phyloP scores from a whole-genome alignment of 140 eudicot genomes.

The Senecio squalidus region DNA sequence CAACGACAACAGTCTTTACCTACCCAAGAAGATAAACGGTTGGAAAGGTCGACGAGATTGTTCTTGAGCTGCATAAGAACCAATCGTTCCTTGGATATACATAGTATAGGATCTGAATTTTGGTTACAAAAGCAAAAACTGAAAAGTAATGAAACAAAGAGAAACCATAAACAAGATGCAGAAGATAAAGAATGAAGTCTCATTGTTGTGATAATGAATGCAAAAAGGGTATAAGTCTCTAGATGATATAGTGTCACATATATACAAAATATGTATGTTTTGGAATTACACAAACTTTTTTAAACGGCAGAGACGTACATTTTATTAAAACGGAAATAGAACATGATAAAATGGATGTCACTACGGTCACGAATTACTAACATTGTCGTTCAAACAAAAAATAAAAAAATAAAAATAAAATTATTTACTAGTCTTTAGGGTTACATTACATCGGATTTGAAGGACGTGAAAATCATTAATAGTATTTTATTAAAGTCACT shows the following conservation, averaged over 20 bases:
- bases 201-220: neutral
- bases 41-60: slow-evolving; percentile 14
- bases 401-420: too few relatives aligned
- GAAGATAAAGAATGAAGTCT: neutral
- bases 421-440: too few relatives aligned
- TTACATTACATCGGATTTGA: too few relatives aligned
- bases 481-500: too few relatives aligned
- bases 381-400: too few relatives aligned
- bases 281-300: neutral
- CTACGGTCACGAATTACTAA: too few relatives aligned
- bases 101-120: neutral
- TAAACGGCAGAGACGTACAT: too few relatives aligned
- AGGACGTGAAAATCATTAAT: too few relatives aligned
- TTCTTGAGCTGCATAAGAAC: slow-evolving; percentile 20
- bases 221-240: neutral
- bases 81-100: slow-evolving; percentile 12
- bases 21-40: slow-evolving; percentile 32
- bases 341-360: too few relatives aligned
- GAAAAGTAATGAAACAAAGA: slow-evolving; percentile 19
- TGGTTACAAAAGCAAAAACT: slow-evolving; percentile 1
- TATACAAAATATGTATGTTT: too few relatives aligned
- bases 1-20: slow-evolving; percentile 29
- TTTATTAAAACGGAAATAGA: too few relatives aligned
- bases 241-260: neutral
- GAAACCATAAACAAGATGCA: slow-evolving; percentile 13